phyloP scores from a whole-genome alignment of 257 asterid species.

The Mentha longifolia region DNA sequence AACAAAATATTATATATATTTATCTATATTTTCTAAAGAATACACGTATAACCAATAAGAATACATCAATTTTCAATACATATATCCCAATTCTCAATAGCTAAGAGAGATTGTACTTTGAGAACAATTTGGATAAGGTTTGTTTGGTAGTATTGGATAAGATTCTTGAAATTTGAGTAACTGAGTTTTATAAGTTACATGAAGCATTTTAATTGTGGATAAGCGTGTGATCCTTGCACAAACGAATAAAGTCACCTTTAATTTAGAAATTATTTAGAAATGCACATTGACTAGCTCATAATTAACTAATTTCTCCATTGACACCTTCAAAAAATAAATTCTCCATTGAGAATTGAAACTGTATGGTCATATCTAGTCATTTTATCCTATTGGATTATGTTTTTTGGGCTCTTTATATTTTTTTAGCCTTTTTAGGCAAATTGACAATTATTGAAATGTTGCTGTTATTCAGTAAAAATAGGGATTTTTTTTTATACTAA shows the following conservation, averaged over 20 bases:
- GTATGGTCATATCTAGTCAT: too few species aligned
- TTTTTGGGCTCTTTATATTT: too few species aligned
- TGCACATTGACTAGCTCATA: too few species aligned
- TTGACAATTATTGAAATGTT: too few species aligned
- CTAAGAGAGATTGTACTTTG: background rate
- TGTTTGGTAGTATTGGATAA: constrained; percentile 16
- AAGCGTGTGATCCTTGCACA: background rate
- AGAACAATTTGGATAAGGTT: constrained; percentile 9
- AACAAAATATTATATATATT: too few species aligned
- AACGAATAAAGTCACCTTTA: background rate
- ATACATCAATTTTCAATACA: background rate
- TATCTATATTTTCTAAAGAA: background rate
- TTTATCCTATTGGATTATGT: too few species aligned
- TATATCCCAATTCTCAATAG: background rate
- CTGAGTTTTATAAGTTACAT: background rate
- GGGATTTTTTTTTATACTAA: too few species aligned
- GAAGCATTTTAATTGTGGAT: constrained; percentile 9
- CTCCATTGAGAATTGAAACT: too few species aligned
- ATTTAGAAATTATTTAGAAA: background rate
- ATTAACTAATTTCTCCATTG: too few species aligned
- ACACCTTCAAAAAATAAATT: too few species aligned
- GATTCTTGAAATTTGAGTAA: background rate
- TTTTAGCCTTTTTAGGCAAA: too few species aligned
- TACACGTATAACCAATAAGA: background rate
- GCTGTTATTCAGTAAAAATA: too few species aligned